Evolutionary conservation across 192 early-diverging fungal species (phyloP).

Genomic region (Anaeromyces robustus): DNA sequence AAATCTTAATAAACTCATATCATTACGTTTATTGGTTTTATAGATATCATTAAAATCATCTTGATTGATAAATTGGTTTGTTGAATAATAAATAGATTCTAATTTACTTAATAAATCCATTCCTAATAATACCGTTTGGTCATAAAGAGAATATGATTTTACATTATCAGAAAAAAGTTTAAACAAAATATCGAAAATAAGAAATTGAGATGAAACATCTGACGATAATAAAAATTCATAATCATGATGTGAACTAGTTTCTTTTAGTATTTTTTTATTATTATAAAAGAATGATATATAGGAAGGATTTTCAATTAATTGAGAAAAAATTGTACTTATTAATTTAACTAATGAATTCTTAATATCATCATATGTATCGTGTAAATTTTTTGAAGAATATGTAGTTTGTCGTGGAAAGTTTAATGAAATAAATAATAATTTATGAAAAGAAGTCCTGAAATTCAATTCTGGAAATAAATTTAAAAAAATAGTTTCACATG

Average conservation of each 20-base stretch:
- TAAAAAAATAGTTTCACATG: not conserved
- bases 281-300: not conserved
- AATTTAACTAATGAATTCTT: not conserved
- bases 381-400: not conserved
- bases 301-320: not conserved
- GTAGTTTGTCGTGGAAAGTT: not conserved
- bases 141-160: not conserved
- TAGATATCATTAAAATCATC: not conserved
- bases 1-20: not conserved
- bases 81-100: not conserved
- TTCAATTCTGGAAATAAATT: not conserved
- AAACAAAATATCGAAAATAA: not conserved
- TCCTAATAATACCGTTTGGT: not conserved
- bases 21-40: not conserved
- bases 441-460: not conserved
- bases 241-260: not conserved
- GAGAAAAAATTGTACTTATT: not conserved
- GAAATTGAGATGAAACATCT: not conserved
- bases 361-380: not conserved
- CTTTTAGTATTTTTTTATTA: not conserved
- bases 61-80: not conserved
- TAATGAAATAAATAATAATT: not conserved
- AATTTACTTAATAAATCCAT: not conserved
- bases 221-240: not conserved
- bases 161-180: not conserved